A percentile compares a stretch with the other conserved stretches of the same genome.
phyloP scores from a whole-genome alignment of 257 asterid genomes.

The Solanum pimpinellifolium region DNA sequence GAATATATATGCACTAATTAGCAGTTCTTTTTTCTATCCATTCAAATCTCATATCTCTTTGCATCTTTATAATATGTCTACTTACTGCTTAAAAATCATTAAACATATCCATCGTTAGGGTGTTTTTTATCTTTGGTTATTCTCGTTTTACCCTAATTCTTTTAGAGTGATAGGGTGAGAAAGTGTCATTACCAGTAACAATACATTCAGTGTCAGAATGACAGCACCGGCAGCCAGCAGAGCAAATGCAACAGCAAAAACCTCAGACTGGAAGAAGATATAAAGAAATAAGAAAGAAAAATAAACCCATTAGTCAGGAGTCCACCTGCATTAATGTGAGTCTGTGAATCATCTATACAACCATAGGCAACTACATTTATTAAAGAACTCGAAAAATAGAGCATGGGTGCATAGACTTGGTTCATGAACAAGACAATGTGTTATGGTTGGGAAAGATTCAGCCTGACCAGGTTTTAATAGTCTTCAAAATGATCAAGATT shows the following conservation, averaged over 20 bases:
- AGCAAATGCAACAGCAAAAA: conserved; percentile 94
- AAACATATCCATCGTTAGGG: neutral
- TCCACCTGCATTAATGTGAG: neutral
- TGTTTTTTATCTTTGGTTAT: neutral
- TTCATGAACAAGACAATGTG: neutral
- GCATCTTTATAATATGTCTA: neutral
- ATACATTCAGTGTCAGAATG: conserved; percentile 78
- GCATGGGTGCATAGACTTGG: neutral
- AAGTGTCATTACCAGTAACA: conserved; percentile 56
- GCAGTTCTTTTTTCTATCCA: neutral
- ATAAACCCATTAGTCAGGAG: neutral
- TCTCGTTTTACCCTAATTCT: neutral
- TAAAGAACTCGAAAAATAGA: neutral
- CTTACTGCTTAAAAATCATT: neutral
- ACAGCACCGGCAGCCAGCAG: conserved; percentile 90
- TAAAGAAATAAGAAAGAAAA: neutral
- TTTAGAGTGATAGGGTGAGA: neutral
- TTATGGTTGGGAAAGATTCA: neutral
- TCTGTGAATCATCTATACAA: neutral
- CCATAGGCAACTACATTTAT: neutral
- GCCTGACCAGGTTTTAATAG: neutral
- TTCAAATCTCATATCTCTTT: neutral
- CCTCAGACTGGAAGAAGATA: conserved; percentile 68
- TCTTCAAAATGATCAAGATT: neutral
- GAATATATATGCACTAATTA: neutral